Evolutionary conservation across 1,284 basidiomycete genomes (phyloP).

Genomic region (Chalciporus piperatoides): DNA sequence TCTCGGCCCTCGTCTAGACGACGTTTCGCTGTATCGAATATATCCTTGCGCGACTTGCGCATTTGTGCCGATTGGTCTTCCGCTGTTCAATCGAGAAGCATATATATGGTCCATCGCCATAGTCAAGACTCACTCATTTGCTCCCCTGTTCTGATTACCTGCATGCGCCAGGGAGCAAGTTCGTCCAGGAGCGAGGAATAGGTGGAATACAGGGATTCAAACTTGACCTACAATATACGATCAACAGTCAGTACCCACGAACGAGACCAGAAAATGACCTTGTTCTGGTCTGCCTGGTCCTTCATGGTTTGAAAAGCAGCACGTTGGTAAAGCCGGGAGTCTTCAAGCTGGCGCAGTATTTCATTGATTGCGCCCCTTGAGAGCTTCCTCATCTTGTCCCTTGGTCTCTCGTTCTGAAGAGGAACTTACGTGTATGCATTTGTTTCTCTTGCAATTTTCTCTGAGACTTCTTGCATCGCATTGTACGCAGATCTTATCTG

Average conservation of each 20-base stretch:
- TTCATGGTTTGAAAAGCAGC: constrained; percentile 7
- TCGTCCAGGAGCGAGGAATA: constrained; percentile 36
- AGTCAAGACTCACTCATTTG: constrained; percentile 33
- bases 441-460: constrained; percentile 19
- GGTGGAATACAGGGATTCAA: constrained; percentile 29
- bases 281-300: constrained; percentile 11
- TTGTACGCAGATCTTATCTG: constrained; percentile 20
- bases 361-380: constrained; percentile 24
- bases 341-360: constrained; percentile 25
- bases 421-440: constrained; percentile 26
- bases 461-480: constrained; percentile 15
- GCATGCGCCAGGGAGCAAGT: constrained; percentile 34
- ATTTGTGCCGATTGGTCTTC: constrained; percentile 32
- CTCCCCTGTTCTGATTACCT: constrained; percentile 36
- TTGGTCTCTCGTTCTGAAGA: not conserved
- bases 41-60: constrained; percentile 36
- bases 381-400: constrained; percentile 3
- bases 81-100: constrained; percentile 26
- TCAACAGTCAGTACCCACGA: constrained; percentile 10
- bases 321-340: constrained; percentile 19
- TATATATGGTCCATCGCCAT: constrained; percentile 9
- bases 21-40: constrained; percentile 36
- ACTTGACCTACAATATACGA: constrained; percentile 30
- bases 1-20: constrained; percentile 41
- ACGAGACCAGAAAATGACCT: constrained; percentile 16